A percentile compares a stretch with the other conserved stretches of the same genome.
These are phyloP conservation scores for Achlya hypogyna DNA, from an alignment of 352 stramenopile species.

Conservation along the genomic window DNA sequence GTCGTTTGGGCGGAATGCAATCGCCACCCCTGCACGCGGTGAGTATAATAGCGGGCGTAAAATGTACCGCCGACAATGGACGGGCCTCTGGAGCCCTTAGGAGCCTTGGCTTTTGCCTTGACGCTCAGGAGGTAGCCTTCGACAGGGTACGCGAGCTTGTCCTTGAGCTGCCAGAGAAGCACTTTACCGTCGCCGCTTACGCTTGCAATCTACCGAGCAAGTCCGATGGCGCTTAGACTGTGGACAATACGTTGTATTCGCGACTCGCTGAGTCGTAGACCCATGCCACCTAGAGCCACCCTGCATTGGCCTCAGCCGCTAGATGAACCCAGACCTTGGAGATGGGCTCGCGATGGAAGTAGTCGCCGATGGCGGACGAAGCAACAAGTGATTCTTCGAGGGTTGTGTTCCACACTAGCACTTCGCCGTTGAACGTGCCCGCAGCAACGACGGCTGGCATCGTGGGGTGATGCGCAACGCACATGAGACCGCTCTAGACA, in stretches of 20 bases:
- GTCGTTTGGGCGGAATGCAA: slow-evolving; percentile 54
- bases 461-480: slow-evolving; percentile 73
- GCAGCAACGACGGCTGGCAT: slow-evolving; percentile 74
- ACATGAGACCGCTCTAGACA: slow-evolving; percentile 75
- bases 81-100: not conserved
- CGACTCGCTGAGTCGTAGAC: slow-evolving; percentile 62
- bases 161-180: slow-evolving; percentile 78
- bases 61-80: slow-evolving; percentile 47
- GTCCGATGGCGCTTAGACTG: not conserved
- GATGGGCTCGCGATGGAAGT: slow-evolving; percentile 81
- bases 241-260: slow-evolving; percentile 56
- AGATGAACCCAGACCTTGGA: slow-evolving; percentile 32
- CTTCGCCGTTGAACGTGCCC: slow-evolving; percentile 81
- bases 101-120: not conserved
- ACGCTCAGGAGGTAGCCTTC: slow-evolving; percentile 69
- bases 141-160: slow-evolving; percentile 78
- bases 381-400: slow-evolving; percentile 55
- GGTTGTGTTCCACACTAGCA: slow-evolving; percentile 72
- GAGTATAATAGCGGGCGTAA: not conserved
- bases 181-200: slow-evolving; percentile 79
- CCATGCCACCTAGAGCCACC: slow-evolving; percentile 36
- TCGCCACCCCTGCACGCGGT: slow-evolving; percentile 16
- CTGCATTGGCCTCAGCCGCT: not conserved
- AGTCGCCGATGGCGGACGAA: slow-evolving; percentile 78
- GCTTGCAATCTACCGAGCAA: slow-evolving; percentile 41